Base-by-base conservation (phyloP, 371 early-diverging fungal genomes). In the Syncephalastrum racemosum region DNA sequence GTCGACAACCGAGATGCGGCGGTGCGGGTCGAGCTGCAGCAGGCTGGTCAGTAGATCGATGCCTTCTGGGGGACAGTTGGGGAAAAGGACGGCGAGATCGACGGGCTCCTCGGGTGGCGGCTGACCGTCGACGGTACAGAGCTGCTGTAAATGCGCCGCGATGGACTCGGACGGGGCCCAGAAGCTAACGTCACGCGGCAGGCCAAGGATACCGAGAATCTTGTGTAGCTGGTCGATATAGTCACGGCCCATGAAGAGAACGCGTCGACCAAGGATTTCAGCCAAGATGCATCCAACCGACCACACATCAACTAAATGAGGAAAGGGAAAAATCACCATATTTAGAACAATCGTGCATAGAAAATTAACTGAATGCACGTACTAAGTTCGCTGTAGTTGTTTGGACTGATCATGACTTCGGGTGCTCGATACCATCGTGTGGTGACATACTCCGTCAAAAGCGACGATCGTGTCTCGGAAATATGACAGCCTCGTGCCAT, bases 141-240 rank as follows among this genome's bases (percentile, higher is more conserved):
- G 55, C 1, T 49, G 51, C 4, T 50, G 55, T 1, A 68, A 43
- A 24, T 62, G 60, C 0, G 63, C 54, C 15, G 61, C 68, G 25
- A 71, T 58, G 22, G 60, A 58, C 44, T 53, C 54, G 24, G 63
- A 67, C 22, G 67, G 50, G 16, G 56, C 56, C 62, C 62, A 63
- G 20, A 95, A 80, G 0, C 90, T 85, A n/a, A 82, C 86, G 58
- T 90, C 90, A 57, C 85, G 85, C 14, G 97, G 97, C 1, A 94
- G 90, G 13, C 97, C 97, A 45, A 94, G 80, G 18, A 90, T 84
- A 54, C 75, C 71, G 54, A 94, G 82, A 53, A 96, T 97, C 66
- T 91, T 87, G 73, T 94, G 90, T 43, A 97, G 77, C 70, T 97
- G 97, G 64, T 96, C 91, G 4, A 95, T 86, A 60, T 95, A 84